Percentiles rank a stretch among this genome's conserved stretches.
phyloP scores from a whole-genome alignment of 257 asterid genomes.

The Primulina tabacum region DNA sequence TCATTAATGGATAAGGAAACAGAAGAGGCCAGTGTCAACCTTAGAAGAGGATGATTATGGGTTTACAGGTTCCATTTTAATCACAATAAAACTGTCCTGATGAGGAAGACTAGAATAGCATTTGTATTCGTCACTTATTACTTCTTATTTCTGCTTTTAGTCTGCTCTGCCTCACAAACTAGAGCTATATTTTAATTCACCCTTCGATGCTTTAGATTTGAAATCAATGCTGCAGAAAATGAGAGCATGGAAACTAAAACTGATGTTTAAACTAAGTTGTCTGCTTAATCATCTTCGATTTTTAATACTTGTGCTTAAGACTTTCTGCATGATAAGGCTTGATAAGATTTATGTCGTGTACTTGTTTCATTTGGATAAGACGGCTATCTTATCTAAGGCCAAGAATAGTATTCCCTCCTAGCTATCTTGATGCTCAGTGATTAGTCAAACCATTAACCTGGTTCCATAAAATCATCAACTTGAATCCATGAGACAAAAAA shows the following conservation, averaged over 20 bases:
- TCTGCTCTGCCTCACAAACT: neutral
- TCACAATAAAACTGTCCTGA: neutral
- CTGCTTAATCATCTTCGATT: too few relatives aligned
- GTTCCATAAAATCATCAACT: neutral
- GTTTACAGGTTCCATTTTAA: neutral
- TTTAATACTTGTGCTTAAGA: neutral
- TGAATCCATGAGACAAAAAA: neutral
- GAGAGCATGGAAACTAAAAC: neutral
- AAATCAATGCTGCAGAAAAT: neutral
- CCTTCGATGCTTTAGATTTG: neutral
- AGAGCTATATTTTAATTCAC: neutral
- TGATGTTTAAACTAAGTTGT: neutral
- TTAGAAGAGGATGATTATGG: neutral
- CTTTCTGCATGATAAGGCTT: neutral
- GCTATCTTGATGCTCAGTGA: constrained; percentile 1
- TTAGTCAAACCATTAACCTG: neutral
- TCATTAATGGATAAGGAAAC: too few relatives aligned
- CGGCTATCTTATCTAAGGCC: too few relatives aligned
- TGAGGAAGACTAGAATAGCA: neutral
- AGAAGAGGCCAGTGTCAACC: too few relatives aligned
- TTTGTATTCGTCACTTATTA: neutral
- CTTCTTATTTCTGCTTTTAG: neutral
- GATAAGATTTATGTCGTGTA: neutral
- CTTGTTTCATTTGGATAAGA: neutral
- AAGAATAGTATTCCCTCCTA: neutral